phyloP scores from a whole-genome alignment of 2,329 filamentous ascomycete species.

The Nigrospora sphaerica region DNA sequence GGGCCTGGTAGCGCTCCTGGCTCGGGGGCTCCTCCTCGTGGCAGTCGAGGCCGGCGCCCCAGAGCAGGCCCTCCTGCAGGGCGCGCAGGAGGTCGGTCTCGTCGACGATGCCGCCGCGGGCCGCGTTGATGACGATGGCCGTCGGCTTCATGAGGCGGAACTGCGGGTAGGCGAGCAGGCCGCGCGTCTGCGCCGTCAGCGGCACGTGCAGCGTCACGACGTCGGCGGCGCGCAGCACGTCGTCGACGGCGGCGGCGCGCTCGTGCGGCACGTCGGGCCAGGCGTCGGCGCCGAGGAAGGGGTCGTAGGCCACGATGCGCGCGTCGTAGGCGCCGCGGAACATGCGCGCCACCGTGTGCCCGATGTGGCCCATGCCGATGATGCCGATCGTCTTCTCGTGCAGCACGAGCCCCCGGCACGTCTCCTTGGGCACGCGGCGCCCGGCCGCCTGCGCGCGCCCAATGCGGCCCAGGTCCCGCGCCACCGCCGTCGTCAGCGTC shows the following conservation, averaged over 20 bases:
- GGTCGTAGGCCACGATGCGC: constrained; percentile 34
- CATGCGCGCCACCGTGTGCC: constrained; percentile 51
- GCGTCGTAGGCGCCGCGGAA: constrained; percentile 59
- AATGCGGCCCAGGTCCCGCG: constrained; percentile 34
- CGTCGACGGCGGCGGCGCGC: constrained; percentile 20
- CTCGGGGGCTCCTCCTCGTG: constrained; percentile 31
- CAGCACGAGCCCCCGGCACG: constrained; percentile 52
- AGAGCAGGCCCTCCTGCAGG: constrained; percentile 24
- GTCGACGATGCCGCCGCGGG: constrained; percentile 31
- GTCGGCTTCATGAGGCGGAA: constrained; percentile 27
- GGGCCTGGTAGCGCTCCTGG: constrained; percentile 20
- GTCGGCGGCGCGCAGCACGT: constrained; percentile 23
- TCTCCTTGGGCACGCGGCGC: constrained; percentile 27
- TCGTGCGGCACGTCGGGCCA: constrained; percentile 25
- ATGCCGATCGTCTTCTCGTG: constrained; percentile 60
- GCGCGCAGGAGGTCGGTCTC: constrained; percentile 24
- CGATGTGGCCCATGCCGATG: constrained; percentile 64
- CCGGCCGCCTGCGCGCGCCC: constrained; percentile 17
- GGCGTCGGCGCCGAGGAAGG: constrained; percentile 20
- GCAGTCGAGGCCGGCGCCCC: constrained; percentile 32
- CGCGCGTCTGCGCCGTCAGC: constrained; percentile 21
- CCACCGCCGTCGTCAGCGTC: constrained; percentile 29
- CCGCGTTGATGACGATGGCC: constrained; percentile 31
- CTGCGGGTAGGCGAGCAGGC: constrained; percentile 22
- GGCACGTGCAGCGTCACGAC: constrained; percentile 30